A percentile compares a stretch with the other conserved stretches of the same genome.
phyloP scores from a whole-genome alignment of 2,329 filamentous ascomycete species.

The Talaromyces sp. region DNA sequence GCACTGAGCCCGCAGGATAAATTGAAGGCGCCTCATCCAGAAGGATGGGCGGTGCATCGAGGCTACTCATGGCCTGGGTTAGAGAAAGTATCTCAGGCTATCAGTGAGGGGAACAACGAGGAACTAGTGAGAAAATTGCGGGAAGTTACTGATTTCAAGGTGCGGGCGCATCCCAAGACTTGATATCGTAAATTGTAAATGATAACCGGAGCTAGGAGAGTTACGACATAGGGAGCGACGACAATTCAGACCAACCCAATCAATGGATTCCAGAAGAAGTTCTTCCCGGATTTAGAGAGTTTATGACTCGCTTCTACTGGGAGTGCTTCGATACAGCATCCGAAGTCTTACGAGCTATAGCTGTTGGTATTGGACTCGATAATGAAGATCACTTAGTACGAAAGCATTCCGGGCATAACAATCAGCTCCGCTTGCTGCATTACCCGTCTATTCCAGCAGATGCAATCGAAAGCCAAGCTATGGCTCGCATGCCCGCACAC shows the following conservation, averaged over 20 bases:
- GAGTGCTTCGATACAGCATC: neutral
- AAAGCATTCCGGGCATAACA: conserved; percentile 55
- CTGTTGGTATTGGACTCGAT: conserved; percentile 47
- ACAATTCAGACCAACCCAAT: conserved; percentile 64
- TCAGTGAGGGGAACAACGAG: conserved; percentile 31
- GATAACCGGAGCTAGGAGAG: conserved; percentile 45
- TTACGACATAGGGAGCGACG: conserved; percentile 60
- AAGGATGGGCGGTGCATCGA: conserved; percentile 50
- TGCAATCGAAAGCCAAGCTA: conserved; percentile 42
- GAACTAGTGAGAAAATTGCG: conserved; percentile 55
- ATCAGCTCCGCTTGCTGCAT: conserved; percentile 59
- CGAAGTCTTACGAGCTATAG: conserved; percentile 20
- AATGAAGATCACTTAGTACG: conserved; percentile 45
- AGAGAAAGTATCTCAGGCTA: conserved; percentile 67
- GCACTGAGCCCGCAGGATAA: conserved; percentile 60
- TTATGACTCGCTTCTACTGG: conserved; percentile 21
- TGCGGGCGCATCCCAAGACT: neutral
- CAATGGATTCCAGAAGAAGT: conserved; percentile 66
- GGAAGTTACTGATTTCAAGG: conserved; percentile 48
- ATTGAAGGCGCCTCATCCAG: conserved; percentile 65
- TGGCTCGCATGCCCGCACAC: conserved; percentile 51
- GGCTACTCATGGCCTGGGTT: conserved; percentile 68
- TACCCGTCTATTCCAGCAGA: conserved; percentile 51
- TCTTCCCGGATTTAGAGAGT: conserved; percentile 60
- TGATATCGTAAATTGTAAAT: neutral